These are phyloP conservation scores for Penicillium sp. DNA, from an alignment of 2,329 filamentous ascomycete species.

Conservation along the genomic window DNA sequence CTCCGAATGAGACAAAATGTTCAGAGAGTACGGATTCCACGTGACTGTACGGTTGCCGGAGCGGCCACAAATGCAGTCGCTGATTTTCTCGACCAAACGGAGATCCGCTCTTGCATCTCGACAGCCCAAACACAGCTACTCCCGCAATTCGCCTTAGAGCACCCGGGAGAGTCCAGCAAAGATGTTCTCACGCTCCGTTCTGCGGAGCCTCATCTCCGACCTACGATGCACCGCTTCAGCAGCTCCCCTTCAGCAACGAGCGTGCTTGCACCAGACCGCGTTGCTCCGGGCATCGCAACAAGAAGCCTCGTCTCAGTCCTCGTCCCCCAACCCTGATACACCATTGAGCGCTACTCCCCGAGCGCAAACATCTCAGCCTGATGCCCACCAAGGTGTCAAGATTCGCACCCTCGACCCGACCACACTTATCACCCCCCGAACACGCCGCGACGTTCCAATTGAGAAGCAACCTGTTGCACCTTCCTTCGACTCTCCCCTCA, in stretches of 20 bases:
- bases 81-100: constrained; percentile 35
- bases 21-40: constrained; percentile 16
- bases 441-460: constrained; percentile 26
- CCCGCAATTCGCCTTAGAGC: constrained; percentile 12
- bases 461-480: constrained; percentile 39
- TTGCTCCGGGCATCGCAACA: constrained; percentile 22
- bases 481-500: constrained; percentile 37
- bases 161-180: constrained; percentile 8
- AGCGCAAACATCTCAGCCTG: constrained; percentile 25
- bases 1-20: background rate
- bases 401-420: constrained; percentile 11
- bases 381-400: constrained; percentile 8
- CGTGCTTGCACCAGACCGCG: constrained; percentile 43
- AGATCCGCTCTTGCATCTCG: constrained; percentile 12
- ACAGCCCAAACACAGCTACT: constrained; percentile 12
- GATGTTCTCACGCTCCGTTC: constrained; percentile 40
- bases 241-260: constrained; percentile 35
- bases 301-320: constrained; percentile 29
- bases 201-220: constrained; percentile 30
- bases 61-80: constrained; percentile 30
- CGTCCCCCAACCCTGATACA: constrained; percentile 29
- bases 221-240: constrained; percentile 24
- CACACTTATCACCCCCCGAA: constrained; percentile 16
- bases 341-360: constrained; percentile 27
- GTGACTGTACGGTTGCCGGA: constrained; percentile 28